phyloP scores from a whole-genome alignment of 2,329 filamentous ascomycete genomes.

The Arthrobotrys musiformis region DNA sequence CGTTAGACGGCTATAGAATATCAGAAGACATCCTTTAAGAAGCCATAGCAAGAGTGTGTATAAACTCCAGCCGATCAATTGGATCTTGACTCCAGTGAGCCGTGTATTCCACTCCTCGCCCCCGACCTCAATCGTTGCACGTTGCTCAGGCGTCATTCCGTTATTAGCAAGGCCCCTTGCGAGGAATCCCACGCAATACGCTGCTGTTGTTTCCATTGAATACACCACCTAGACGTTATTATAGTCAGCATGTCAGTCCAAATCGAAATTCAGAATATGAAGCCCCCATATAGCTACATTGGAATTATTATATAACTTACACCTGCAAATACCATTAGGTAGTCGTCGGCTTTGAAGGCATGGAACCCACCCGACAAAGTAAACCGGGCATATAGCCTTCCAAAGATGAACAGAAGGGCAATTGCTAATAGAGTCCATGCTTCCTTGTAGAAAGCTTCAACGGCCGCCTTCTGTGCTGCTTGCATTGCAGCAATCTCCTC shows the following conservation, averaged over 20 bases:
- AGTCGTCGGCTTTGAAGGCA: conserved; percentile 70
- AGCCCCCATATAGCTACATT: not conserved
- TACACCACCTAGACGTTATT: conserved; percentile 65
- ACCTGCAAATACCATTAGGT: conserved; percentile 69
- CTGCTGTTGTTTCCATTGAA: conserved; percentile 66
- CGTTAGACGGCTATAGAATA: conserved; percentile 70
- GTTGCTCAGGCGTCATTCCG: conserved; percentile 68
- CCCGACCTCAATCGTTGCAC: conserved; percentile 64
- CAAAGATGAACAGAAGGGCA: conserved; percentile 66
- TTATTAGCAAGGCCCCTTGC: conserved; percentile 70
- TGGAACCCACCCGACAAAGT: conserved; percentile 65
- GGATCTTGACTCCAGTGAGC: conserved; percentile 68
- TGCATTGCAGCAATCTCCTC: conserved; percentile 52
- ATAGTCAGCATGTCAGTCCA: not conserved
- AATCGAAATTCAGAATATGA: not conserved
- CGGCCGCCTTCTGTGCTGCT: conserved; percentile 40
- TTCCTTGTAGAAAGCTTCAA: conserved; percentile 63
- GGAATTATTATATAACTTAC: conserved; percentile 65
- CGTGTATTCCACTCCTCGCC: conserved; percentile 66
- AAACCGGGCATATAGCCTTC: conserved; percentile 68
- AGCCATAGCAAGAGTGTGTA: conserved; percentile 68
- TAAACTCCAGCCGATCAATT: conserved; percentile 68
- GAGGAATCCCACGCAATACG: conserved; percentile 66
- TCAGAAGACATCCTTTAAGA: conserved; percentile 69
- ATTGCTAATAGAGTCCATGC: conserved; percentile 68